Conservation (phyloP, 2,329 filamentous ascomycete species). For the Harringtonia lauricola region DNA sequence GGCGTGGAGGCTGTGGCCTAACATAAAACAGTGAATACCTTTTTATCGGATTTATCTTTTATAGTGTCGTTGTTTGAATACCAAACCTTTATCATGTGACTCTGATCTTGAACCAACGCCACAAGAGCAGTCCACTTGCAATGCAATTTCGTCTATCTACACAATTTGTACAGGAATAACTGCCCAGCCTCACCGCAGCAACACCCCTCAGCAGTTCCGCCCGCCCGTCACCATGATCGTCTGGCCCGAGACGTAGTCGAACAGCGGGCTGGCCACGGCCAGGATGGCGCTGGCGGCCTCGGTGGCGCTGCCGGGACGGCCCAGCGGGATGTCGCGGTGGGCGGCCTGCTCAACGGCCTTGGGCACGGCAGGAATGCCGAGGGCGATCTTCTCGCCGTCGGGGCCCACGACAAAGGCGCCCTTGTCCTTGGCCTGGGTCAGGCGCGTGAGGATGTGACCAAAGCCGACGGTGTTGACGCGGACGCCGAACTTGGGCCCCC, state of each 20-base stretch:
- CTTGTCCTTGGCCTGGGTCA: slow-evolving; percentile 76
- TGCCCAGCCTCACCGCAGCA: too few relatives aligned
- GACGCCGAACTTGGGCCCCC: slow-evolving; percentile 76
- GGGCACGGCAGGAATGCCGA: slow-evolving; percentile 62
- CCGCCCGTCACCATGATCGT: slow-evolving; percentile 81
- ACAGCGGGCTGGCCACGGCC: slow-evolving; percentile 70
- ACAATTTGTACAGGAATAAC: neutral
- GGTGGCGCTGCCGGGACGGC: slow-evolving; percentile 64
- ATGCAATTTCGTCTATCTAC: too few relatives aligned
- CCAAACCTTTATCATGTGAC: too few relatives aligned
- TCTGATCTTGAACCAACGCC: too few relatives aligned
- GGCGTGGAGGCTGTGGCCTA: slow-evolving; percentile 29
- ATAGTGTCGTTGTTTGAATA: too few relatives aligned
- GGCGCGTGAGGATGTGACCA: slow-evolving; percentile 66
- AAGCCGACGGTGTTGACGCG: slow-evolving; percentile 77
- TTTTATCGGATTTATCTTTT: too few relatives aligned
- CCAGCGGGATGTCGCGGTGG: slow-evolving; percentile 64
- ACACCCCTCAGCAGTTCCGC: slow-evolving; percentile 38
- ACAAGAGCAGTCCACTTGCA: too few relatives aligned
- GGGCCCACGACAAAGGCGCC: slow-evolving; percentile 70
- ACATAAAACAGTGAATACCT: too few relatives aligned
- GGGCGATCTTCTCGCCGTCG: slow-evolving; percentile 61
- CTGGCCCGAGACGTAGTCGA: slow-evolving; percentile 78
- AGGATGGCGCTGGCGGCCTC: slow-evolving; percentile 72
- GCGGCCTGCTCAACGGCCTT: slow-evolving; percentile 28